These are phyloP conservation scores for Neurospora terricola DNA, from an alignment of 495 filamentous ascomycete genomes.

Conservation along the genomic window DNA sequence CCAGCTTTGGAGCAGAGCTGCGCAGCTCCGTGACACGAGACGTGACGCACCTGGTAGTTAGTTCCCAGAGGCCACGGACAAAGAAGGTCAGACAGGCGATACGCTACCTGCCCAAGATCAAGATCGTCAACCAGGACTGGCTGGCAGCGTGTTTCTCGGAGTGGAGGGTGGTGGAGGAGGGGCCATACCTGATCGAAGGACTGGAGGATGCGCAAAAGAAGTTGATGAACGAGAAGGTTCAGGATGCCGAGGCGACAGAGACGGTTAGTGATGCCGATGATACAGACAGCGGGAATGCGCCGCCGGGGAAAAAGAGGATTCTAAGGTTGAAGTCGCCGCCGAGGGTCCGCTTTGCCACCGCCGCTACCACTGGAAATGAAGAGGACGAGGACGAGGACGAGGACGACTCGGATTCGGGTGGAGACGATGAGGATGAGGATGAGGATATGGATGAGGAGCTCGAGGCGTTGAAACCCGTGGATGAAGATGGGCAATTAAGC, in stretches of 20 bases:
- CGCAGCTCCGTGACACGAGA: slow-evolving; percentile 37
- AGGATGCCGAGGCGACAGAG: slow-evolving; percentile 26
- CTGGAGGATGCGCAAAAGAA: slow-evolving; percentile 28
- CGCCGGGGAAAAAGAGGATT: neutral
- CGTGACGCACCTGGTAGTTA: slow-evolving; percentile 46
- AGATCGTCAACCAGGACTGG: slow-evolving; percentile 88
- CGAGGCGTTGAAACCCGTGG: slow-evolving; percentile 33
- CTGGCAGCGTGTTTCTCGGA: slow-evolving; percentile 67
- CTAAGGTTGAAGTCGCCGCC: slow-evolving; percentile 8
- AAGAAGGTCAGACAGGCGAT: slow-evolving; percentile 78
- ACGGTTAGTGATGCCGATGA: slow-evolving; percentile 18
- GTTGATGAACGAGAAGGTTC: slow-evolving; percentile 21
- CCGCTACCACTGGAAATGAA: slow-evolving; percentile 17
- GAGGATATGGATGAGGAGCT: slow-evolving; percentile 10
- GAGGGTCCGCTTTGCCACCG: neutral
- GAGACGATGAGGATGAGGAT: slow-evolving; percentile 34
- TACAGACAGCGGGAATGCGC: slow-evolving; percentile 7
- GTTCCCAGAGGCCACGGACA: slow-evolving; percentile 58
- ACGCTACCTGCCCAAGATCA: slow-evolving; percentile 52
- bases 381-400: slow-evolving; percentile 39
- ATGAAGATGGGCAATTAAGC: slow-evolving; percentile 37
- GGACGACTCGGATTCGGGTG: slow-evolving; percentile 32
- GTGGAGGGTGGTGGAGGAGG: slow-evolving; percentile 69
- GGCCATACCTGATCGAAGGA: slow-evolving; percentile 57
- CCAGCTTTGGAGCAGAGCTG: slow-evolving; percentile 73